These are phyloP conservation scores for Furcasterigmium furcatum DNA, from an alignment of 2,329 filamentous ascomycete genomes.

Conservation along the genomic window DNA sequence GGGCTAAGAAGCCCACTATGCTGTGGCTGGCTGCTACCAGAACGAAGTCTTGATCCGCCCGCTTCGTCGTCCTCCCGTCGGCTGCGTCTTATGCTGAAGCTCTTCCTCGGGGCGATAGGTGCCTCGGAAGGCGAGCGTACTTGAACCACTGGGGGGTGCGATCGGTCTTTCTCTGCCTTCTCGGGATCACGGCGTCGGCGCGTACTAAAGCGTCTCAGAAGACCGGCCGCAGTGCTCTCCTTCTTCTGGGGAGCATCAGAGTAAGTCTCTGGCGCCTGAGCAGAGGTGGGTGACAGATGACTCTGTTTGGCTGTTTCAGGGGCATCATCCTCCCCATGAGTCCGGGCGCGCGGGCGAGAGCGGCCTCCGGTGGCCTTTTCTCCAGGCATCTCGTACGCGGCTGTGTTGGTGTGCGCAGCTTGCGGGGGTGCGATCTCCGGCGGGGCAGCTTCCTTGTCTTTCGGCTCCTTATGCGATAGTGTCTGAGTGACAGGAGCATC, in stretches of 20 bases:
- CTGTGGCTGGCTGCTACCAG: constrained; percentile 64
- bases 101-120: constrained; percentile 69
- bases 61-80: constrained; percentile 51
- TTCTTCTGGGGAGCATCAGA: constrained; percentile 67
- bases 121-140: constrained; percentile 73
- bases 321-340: constrained; percentile 91
- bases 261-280: constrained; percentile 50
- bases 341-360: constrained; percentile 80
- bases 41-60: constrained; percentile 44
- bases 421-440: constrained; percentile 79
- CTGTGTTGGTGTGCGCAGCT: constrained; percentile 83
- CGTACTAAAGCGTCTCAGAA: constrained; percentile 89
- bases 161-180: constrained; percentile 59
- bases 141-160: constrained; percentile 70
- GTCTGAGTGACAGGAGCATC: constrained; percentile 25
- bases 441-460: constrained; percentile 44
- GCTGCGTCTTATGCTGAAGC: constrained; percentile 74
- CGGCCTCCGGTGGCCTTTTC: constrained; percentile 83
- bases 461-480: not conserved
- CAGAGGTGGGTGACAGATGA: constrained; percentile 46
- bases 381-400: constrained; percentile 82
- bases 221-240: constrained; percentile 80
- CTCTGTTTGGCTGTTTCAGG: constrained; percentile 69
- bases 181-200: constrained; percentile 69
- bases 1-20: constrained; percentile 78